Percentiles rank a stretch among this genome's conserved stretches.
These are phyloP conservation scores for Globisporangium paroecandrum DNA, from an alignment of 352 stramenopile species.

Conservation along the genomic window DNA sequence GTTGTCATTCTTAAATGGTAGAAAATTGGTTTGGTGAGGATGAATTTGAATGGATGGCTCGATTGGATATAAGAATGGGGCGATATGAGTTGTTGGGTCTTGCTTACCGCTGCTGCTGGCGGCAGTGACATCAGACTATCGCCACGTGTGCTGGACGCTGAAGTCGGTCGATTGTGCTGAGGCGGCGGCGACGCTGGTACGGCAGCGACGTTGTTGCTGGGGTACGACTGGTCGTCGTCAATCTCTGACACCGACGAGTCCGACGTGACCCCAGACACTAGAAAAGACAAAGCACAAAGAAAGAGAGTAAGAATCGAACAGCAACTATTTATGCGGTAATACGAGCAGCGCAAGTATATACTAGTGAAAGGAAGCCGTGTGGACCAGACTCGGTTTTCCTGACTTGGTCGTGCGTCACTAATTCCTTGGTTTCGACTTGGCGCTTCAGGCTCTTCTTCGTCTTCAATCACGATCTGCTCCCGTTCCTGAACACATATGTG, in stretches of 20 bases:
- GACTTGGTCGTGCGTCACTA: slow-evolving; percentile 15
- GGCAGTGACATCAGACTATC: background rate
- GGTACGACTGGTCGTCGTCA: slow-evolving; percentile 2
- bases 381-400: slow-evolving; percentile 26
- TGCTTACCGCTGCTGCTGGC: background rate
- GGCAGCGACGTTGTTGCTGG: background rate
- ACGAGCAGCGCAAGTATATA: slow-evolving; percentile 10
- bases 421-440: slow-evolving; percentile 7
- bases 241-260: slow-evolving; percentile 13
- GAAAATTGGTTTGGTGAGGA: background rate
- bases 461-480: background rate
- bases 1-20: background rate
- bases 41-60: background rate
- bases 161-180: background rate
- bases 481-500: background rate
- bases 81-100: background rate
- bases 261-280: slow-evolving; percentile 5
- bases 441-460: background rate
- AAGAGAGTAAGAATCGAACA: background rate
- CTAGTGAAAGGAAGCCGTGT: slow-evolving; percentile 22
- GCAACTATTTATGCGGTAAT: background rate
- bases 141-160: background rate
- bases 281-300: background rate
- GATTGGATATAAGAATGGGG: background rate
- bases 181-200: background rate